Evolutionary conservation across 805 yeast species (phyloP), one percentile per base, ranked within the genome.

Genomic region (Schwanniomyces occidentalis): DNA sequence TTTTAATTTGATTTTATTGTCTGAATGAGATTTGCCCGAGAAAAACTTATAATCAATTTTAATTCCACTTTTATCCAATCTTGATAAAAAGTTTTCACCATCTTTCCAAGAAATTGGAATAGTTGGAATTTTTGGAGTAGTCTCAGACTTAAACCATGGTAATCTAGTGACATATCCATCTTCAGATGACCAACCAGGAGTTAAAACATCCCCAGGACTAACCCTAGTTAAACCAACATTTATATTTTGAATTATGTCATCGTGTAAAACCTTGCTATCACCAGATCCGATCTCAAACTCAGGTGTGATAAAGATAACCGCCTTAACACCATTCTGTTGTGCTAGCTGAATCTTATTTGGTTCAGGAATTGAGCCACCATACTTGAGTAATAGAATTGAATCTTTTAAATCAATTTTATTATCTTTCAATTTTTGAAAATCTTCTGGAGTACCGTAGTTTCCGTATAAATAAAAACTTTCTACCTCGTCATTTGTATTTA

Each of bases 61-160:
- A 17, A 50, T 45, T 49, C 66, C 52, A 69, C 38, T 36, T 6
- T 40, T 37, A 5, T 46, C 54, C 9, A 67, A 16, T 76, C 65
- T 24, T 45, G 62, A 16, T 51, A 65, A 25, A 10, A 68, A 49
- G 4, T 32, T 34, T 22, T 43, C 52, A 3, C 82, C 89, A 49
- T 87, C 95, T 26, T 69, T 69, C 78, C 83, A 80, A 0, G 95
- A 82, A 6, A 89, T 63, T 0, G 96, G 90, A 0, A 86, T 65
- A 6, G 85, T 71, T 1, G 96, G 95, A 4, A 91, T 76, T 12
- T 78, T 71, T 1, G 95, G 85, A 2, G 85, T 66, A 24, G 76
- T 65, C 4, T 53, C 54, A 0, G 85, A 75, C 10, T 74, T 61
- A 4, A 65, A 57, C 62, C 78, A 63, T 9, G 58, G 61, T 12